Conservation (phyloP, 371 early-diverging fungal species). For the Lichtheimia ramosa region DNA sequence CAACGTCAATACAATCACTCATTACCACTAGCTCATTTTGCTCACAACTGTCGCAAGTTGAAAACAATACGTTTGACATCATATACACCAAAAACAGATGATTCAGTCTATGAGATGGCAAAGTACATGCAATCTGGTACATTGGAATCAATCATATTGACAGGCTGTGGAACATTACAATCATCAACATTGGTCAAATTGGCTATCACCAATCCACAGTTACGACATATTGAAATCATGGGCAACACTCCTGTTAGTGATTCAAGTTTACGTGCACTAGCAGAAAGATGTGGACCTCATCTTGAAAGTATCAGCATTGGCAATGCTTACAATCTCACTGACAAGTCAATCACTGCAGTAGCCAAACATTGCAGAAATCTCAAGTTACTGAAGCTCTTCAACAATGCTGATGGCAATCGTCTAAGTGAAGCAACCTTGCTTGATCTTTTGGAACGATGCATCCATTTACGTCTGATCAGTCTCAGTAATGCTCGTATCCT, state of each 20-base stretch:
- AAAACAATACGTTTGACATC: constrained; percentile 36
- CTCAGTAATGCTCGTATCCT: constrained; percentile 45
- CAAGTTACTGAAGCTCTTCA: constrained; percentile 35
- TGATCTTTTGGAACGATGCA: constrained; percentile 33
- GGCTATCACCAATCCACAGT: constrained; percentile 43
- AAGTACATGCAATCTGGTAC: constrained; percentile 37
- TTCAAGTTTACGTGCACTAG: constrained; percentile 34
- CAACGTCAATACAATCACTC: constrained; percentile 19
- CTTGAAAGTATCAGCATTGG: constrained; percentile 42
- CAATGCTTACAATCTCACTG: constrained; percentile 39
- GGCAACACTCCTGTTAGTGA: constrained; percentile 45
- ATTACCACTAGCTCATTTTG: constrained; percentile 44
- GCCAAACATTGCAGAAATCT: constrained; percentile 32
- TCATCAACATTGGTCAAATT: constrained; percentile 45
- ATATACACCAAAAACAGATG: constrained; percentile 47
- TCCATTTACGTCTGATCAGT: constrained; percentile 25
- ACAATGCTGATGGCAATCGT: constrained; percentile 34
- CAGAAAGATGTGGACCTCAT: constrained; percentile 30
- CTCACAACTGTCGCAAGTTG: constrained; percentile 41
- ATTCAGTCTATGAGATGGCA: constrained; percentile 51
- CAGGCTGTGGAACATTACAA: constrained; percentile 39
- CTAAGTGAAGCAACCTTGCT: constrained; percentile 35
- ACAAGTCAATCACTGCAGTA: constrained; percentile 32
- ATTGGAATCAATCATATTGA: constrained; percentile 31
- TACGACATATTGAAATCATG: constrained; percentile 37